Evolutionary conservation across 257 asterid species (phyloP).

Genomic region (Nicotiana benthamiana): DNA sequence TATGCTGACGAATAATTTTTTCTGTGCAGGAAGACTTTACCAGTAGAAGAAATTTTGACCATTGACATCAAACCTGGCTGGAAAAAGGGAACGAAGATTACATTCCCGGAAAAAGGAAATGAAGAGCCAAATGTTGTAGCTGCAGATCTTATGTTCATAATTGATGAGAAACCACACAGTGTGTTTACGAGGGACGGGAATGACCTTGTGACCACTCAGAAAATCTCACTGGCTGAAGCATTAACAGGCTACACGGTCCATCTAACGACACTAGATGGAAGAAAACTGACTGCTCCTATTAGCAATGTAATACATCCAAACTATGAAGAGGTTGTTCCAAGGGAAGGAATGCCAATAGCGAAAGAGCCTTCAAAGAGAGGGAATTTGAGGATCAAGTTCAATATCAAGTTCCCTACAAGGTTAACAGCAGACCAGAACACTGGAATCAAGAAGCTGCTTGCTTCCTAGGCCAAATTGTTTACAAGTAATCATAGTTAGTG

Average conservation of each 20-base stretch:
- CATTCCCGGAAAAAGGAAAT: conserved; percentile 90
- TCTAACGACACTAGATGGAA: conserved; percentile 62
- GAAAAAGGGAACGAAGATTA: conserved; percentile 92
- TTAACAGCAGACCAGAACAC: conserved; percentile 75
- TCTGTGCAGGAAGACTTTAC: conserved; percentile 54
- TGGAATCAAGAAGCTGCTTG: conserved; percentile 63
- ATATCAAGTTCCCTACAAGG: conserved; percentile 59
- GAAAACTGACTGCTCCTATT: conserved; percentile 54
- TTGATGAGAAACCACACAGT: conserved; percentile 78
- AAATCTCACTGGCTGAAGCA: conserved; percentile 56
- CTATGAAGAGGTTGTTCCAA: conserved; percentile 68
- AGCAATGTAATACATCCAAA: conserved; percentile 50
- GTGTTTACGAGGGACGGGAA: conserved; percentile 69
- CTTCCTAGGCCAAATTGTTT: conserved; percentile 22
- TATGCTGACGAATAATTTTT: background rate
- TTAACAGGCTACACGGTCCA: conserved; percentile 60
- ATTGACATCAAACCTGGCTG: conserved; percentile 83
- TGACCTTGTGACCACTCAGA: conserved; percentile 57
- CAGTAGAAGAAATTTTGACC: conserved; percentile 62
- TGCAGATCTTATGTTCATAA: conserved; percentile 66
- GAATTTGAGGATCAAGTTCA: conserved; percentile 71
- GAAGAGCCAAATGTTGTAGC: conserved; percentile 67
- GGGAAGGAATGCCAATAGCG: conserved; percentile 87
- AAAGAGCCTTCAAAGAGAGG: conserved; percentile 68
- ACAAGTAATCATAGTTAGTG: background rate